Evolutionary conservation across 2,329 filamentous ascomycete species (phyloP).

Genomic region (Byssothecium circinans): DNA sequence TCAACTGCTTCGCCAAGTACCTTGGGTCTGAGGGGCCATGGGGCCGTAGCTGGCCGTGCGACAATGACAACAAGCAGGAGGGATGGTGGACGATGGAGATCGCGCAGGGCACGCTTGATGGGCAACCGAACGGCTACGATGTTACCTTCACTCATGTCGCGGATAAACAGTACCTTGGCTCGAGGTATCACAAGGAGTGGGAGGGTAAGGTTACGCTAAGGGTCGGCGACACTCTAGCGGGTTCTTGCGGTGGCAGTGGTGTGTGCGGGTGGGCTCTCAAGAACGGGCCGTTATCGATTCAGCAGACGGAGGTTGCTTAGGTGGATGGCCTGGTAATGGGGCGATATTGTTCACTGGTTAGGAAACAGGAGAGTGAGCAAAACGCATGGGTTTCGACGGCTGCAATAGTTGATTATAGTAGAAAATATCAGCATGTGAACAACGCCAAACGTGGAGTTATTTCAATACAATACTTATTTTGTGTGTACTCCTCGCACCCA

Average conservation of each 20-base stretch:
- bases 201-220: background rate
- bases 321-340: too few species aligned
- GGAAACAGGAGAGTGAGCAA: too few species aligned
- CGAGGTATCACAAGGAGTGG: background rate
- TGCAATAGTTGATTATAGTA: too few species aligned
- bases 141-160: background rate
- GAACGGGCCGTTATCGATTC: too few species aligned
- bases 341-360: too few species aligned
- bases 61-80: constrained; percentile 14
- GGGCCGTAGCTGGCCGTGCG: constrained; percentile 30
- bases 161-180: background rate
- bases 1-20: constrained; percentile 31
- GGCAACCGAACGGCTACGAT: background rate
- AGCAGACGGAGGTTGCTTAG: background rate
- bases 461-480: too few species aligned
- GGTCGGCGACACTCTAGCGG: background rate
- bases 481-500: too few species aligned
- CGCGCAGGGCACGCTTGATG: background rate
- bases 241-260: background rate
- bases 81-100: constrained; percentile 31
- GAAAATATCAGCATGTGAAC: too few species aligned
- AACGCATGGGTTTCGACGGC: too few species aligned
- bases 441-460: too few species aligned
- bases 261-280: background rate
- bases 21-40: constrained; percentile 17